phyloP scores from a whole-genome alignment of 2,329 filamentous ascomycete species.

The Thyridium curvatum region DNA sequence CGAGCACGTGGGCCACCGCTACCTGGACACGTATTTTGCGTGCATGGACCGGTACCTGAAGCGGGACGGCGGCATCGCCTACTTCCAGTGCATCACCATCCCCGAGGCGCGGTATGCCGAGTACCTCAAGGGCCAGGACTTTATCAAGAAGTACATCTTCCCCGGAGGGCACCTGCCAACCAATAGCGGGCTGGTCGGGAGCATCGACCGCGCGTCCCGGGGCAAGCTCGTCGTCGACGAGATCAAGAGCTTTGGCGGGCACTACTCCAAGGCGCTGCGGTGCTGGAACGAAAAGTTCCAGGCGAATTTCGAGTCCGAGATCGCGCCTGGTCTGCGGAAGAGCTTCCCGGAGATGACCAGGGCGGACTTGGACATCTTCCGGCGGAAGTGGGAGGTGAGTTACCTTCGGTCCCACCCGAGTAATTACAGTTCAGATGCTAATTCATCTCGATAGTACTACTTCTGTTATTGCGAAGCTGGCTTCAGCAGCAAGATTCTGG shows the following conservation, averaged over 20 bases:
- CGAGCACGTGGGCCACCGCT: constrained; percentile 7
- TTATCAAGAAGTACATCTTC: constrained; percentile 10
- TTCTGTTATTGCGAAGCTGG: no score
- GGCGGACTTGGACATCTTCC: constrained; percentile 3
- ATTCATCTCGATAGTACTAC: no score
- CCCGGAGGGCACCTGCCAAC: constrained; percentile 8
- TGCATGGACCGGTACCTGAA: constrained; percentile 8
- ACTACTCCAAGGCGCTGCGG: constrained; percentile 5
- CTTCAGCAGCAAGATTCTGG: no score
- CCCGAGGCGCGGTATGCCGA: constrained; percentile 6
- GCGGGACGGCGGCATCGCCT: constrained; percentile 5
- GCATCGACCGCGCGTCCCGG: constrained; percentile 5
- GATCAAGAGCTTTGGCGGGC: constrained; percentile 6
- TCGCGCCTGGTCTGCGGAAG: constrained; percentile 4
- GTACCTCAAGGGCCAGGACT: constrained; percentile 6
- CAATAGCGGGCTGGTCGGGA: constrained; percentile 5
- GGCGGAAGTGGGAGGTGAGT: constrained; percentile 9
- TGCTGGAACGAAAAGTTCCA: constrained; percentile 6
- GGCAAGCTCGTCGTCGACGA: constrained; percentile 8
- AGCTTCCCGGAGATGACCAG: constrained; percentile 2
- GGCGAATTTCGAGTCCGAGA: constrained; percentile 3
- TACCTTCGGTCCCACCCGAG: background rate
- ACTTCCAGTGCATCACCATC: constrained; percentile 9
- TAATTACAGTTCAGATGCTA: no score
- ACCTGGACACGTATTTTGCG: constrained; percentile 6